phyloP scores from a whole-genome alignment of 2,329 filamentous ascomycete genomes.

The Chaetomium sp. region DNA sequence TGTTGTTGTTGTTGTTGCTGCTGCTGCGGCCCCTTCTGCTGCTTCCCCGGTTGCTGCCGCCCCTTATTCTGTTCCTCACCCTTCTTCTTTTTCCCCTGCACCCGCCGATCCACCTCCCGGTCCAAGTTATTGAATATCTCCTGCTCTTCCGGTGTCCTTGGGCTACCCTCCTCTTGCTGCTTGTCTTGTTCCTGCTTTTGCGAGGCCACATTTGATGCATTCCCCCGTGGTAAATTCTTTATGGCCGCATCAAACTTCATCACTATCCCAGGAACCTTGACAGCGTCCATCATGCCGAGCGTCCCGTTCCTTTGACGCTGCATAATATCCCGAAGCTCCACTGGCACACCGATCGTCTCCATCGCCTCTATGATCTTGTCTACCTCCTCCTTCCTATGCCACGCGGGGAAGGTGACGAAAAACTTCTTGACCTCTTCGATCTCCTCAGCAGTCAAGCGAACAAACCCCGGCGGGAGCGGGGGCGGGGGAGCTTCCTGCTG shows the following conservation, averaged over 20 bases:
- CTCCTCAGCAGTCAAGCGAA: slow-evolving; percentile 41
- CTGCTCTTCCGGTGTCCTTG: not conserved
- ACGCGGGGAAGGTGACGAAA: slow-evolving; percentile 51
- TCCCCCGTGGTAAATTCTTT: not conserved
- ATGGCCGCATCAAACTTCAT: slow-evolving; percentile 28
- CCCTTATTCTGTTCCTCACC: slow-evolving; percentile 15
- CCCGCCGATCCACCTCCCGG: too few relatives aligned
- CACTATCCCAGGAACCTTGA: slow-evolving; percentile 53
- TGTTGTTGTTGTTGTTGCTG: slow-evolving; percentile 13
- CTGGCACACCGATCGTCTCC: slow-evolving; percentile 62
- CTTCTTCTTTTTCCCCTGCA: slow-evolving; percentile 12
- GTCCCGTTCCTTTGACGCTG: slow-evolving; percentile 50
- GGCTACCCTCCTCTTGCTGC: slow-evolving; percentile 18
- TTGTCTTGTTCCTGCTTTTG: slow-evolving; percentile 19
- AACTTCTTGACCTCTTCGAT: slow-evolving; percentile 49
- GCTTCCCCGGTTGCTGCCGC: slow-evolving; percentile 20
- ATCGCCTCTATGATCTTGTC: slow-evolving; percentile 56
- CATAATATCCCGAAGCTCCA: slow-evolving; percentile 56
- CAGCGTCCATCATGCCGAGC: slow-evolving; percentile 40
- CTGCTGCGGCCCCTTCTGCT: slow-evolving; percentile 10
- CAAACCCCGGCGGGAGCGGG: slow-evolving; percentile 40
- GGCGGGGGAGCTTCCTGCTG: not conserved
- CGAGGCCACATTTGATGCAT: slow-evolving; percentile 21
- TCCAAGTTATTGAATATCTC: too few relatives aligned
- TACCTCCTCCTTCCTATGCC: slow-evolving; percentile 48